Evolutionary conservation across 2,329 filamentous ascomycete genomes (phyloP).

Genomic region (Cladobotryum protrusum): DNA sequence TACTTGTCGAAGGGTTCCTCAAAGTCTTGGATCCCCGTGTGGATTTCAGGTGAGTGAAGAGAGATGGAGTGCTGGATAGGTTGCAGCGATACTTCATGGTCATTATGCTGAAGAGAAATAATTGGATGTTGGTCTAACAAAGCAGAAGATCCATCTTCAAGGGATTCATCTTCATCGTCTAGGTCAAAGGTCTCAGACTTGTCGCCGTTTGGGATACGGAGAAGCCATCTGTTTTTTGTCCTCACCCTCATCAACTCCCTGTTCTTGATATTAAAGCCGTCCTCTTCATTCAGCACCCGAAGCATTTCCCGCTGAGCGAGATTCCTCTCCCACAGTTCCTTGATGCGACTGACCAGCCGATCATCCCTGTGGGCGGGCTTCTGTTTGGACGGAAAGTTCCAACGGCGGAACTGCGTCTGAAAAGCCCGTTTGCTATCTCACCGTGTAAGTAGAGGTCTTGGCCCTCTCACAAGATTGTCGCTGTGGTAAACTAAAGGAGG

Average conservation of each 20-base stretch:
- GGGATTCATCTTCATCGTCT: conserved; percentile 12
- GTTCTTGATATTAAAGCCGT: conserved; percentile 65
- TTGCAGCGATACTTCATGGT: not conserved
- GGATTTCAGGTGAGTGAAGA: not conserved
- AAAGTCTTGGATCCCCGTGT: not conserved
- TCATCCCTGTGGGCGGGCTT: conserved; percentile 65
- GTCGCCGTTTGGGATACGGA: conserved; percentile 56
- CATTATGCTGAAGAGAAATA: not conserved
- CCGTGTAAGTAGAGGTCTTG: conserved; percentile 13
- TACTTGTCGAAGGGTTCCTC: conserved; percentile 1
- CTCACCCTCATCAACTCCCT: conserved; percentile 66
- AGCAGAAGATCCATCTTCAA: conserved; percentile 11
- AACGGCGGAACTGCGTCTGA: conserved; percentile 69
- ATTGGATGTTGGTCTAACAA: conserved; percentile 1
- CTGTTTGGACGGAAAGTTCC: conserved; percentile 72
- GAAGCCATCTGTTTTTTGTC: conserved; percentile 59
- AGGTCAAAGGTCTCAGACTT: conserved; percentile 30
- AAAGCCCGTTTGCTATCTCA: conserved; percentile 63
- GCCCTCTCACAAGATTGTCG: not conserved
- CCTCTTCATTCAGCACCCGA: conserved; percentile 58
- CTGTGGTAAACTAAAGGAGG: not conserved
- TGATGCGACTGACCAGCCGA: conserved; percentile 60
- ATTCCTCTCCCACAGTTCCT: conserved; percentile 73
- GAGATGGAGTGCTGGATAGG: not conserved
- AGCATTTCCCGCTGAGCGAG: conserved; percentile 68